phyloP scores from a whole-genome alignment of 805 yeast genomes.

The Wickerhamomyces alni region DNA sequence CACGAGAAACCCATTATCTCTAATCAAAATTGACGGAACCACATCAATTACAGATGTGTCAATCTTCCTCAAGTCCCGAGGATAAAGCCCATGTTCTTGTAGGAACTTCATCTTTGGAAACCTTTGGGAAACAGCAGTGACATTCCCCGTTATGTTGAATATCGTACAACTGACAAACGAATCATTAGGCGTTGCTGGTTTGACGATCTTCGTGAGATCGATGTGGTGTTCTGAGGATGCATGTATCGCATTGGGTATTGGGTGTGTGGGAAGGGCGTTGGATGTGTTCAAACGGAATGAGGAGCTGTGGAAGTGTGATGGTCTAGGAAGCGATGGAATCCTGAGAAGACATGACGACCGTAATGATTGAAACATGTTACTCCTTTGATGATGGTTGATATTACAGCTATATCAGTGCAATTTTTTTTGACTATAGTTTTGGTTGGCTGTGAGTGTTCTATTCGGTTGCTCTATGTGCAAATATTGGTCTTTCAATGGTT shows the following conservation, averaged over 20 bases:
- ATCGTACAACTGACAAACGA: slow-evolving; percentile 69
- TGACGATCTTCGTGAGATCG: slow-evolving; percentile 16
- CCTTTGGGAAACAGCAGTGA: slow-evolving; percentile 70
- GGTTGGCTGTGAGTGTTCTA: too few relatives aligned
- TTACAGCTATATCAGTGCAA: too few relatives aligned
- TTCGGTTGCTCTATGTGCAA: too few relatives aligned
- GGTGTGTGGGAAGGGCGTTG: slow-evolving; percentile 1
- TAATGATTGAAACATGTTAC: too few relatives aligned
- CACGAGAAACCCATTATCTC: slow-evolving; percentile 71
- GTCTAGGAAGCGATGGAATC: not conserved
- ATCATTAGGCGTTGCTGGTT: slow-evolving; percentile 38
- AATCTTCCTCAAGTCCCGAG: slow-evolving; percentile 82
- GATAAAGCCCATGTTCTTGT: slow-evolving; percentile 67
- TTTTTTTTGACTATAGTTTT: too few relatives aligned
- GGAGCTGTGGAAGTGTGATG: not conserved
- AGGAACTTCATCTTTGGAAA: slow-evolving; percentile 75
- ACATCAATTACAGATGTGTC: slow-evolving; percentile 72
- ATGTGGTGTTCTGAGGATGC: slow-evolving; percentile 8
- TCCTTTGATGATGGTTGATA: too few relatives aligned
- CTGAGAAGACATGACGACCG: too few relatives aligned
- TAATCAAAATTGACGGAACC: slow-evolving; percentile 82
- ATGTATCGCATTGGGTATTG: slow-evolving; percentile 7
- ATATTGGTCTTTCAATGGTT: too few relatives aligned
- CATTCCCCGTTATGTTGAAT: slow-evolving; percentile 68
- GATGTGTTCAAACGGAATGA: not conserved